phyloP scores from a whole-genome alignment of 2,329 filamentous ascomycete species.

The Leptodontidium sp. region DNA sequence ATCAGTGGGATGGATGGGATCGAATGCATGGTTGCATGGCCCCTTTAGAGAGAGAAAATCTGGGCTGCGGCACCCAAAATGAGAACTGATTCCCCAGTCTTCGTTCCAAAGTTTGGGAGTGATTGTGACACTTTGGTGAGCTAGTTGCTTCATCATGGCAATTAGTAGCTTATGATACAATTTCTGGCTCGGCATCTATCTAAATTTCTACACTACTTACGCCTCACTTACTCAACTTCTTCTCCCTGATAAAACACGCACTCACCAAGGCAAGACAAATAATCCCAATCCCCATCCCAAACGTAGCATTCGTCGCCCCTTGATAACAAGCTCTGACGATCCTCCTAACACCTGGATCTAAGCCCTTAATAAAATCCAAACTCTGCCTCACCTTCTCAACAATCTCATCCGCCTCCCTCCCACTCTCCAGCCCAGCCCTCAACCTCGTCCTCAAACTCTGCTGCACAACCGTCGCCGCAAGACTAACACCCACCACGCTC shows the following conservation, averaged over 20 bases:
- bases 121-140: neutral
- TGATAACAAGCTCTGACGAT: conserved; percentile 75
- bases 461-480: conserved; percentile 74
- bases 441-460: conserved; percentile 69
- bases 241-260: conserved; percentile 64
- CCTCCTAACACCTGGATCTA: conserved; percentile 66
- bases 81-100: neutral
- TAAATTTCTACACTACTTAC: neutral
- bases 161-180: neutral
- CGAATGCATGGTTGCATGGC: neutral
- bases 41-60: neutral
- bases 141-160: neutral
- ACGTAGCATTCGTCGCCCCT: conserved; percentile 51
- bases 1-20: neutral
- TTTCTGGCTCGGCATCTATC: neutral
- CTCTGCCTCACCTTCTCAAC: conserved; percentile 74
- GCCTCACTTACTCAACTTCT: conserved; percentile 51
- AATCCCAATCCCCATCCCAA: conserved; percentile 51
- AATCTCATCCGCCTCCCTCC: conserved; percentile 68
- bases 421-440: conserved; percentile 59
- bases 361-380: conserved; percentile 70
- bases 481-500: conserved; percentile 70
- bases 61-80: neutral
- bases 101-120: neutral
- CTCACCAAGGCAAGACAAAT: conserved; percentile 51